phyloP scores from a whole-genome alignment of 2,329 filamentous ascomycete species.

The Fusarium dimerum region DNA sequence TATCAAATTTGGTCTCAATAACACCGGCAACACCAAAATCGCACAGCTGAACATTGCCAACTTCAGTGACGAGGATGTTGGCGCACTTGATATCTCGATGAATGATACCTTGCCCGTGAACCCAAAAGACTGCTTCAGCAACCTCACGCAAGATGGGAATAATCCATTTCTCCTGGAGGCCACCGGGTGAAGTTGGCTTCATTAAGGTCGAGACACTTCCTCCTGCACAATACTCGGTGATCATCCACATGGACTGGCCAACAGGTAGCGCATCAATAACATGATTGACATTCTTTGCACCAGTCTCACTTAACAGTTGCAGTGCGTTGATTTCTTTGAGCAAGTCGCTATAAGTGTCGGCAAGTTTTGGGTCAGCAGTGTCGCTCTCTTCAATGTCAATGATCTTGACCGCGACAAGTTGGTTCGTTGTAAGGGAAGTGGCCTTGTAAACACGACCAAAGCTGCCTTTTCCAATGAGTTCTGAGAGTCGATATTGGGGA shows the following conservation, averaged over 20 bases:
- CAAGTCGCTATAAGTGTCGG: constrained; percentile 69
- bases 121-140: constrained; percentile 66
- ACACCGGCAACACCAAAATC: constrained; percentile 84
- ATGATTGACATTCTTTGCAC: constrained; percentile 77
- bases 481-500: constrained; percentile 67
- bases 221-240: constrained; percentile 83
- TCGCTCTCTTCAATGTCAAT: constrained; percentile 82
- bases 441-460: constrained; percentile 76
- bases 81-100: constrained; percentile 75
- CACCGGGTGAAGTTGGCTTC: constrained; percentile 65
- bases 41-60: constrained; percentile 76
- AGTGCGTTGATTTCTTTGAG: constrained; percentile 70
- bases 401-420: constrained; percentile 76
- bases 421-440: constrained; percentile 43
- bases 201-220: constrained; percentile 77
- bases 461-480: constrained; percentile 74
- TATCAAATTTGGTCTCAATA: constrained; percentile 73
- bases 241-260: constrained; percentile 82
- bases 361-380: constrained; percentile 62
- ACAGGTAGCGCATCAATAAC: constrained; percentile 79
- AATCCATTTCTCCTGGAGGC: constrained; percentile 71
- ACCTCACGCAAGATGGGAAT: constrained; percentile 68
- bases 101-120: constrained; percentile 68
- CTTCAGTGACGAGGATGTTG: constrained; percentile 78
- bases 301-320: constrained; percentile 71